phyloP scores from a whole-genome alignment of 148 eudicot genomes.

The Chenopodium berlandieri region DNA sequence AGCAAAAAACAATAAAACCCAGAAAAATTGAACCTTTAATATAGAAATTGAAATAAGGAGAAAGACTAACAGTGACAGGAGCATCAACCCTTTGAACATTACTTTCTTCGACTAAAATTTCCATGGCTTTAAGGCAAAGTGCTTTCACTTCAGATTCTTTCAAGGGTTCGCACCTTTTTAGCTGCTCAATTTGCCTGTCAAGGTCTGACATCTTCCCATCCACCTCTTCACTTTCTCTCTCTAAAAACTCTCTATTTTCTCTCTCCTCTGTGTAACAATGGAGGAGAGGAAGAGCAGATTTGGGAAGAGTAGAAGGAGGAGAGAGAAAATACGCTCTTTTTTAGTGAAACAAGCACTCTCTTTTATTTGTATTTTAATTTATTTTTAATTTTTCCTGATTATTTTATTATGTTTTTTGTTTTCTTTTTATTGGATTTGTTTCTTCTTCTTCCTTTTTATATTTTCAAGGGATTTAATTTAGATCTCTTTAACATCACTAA shows the following conservation, averaged over 20 bases:
- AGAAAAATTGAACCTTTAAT: not conserved
- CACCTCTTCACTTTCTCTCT: constrained; percentile 14
- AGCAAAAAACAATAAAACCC: not conserved
- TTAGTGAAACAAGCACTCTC: not conserved
- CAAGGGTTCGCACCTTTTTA: constrained; percentile 80
- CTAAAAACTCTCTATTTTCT: not conserved
- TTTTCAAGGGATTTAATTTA: too few species aligned
- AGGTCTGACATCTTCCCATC: constrained; percentile 66
- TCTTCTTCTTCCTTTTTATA: not conserved
- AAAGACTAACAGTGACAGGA: constrained; percentile 73
- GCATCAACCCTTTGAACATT: constrained; percentile 93
- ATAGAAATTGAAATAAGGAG: not conserved
- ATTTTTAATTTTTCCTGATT: too few species aligned
- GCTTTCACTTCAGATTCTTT: constrained; percentile 81
- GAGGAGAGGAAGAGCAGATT: constrained; percentile 3
- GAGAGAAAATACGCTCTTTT: not conserved
- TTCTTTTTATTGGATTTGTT: not conserved
- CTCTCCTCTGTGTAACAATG: not conserved
- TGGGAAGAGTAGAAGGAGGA: constrained; percentile 6
- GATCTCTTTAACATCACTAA: too few species aligned
- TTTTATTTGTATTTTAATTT: too few species aligned
- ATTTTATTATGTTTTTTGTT: too few species aligned
- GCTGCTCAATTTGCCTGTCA: constrained; percentile 88
- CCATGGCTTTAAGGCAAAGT: constrained; percentile 87
- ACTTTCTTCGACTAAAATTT: constrained; percentile 85